Conservation (phyloP, 257 asterid species). For the Cruciata laevipes region DNA sequence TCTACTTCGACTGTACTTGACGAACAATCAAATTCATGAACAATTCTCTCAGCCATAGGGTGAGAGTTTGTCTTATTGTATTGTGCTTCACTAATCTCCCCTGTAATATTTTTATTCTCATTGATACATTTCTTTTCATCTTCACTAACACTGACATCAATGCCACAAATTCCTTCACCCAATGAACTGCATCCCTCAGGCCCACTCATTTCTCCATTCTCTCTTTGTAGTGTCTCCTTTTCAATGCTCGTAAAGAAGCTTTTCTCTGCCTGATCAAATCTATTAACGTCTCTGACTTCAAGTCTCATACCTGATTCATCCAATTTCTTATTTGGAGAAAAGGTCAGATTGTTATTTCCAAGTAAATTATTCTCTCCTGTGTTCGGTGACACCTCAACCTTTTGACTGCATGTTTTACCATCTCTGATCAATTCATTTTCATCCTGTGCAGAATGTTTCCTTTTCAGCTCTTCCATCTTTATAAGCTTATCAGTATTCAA, state of each 20-base stretch:
- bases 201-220: not conserved
- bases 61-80: not conserved
- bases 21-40: not conserved
- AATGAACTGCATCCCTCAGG: not conserved
- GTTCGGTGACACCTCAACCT: constrained; percentile 18
- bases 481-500: constrained; percentile 23
- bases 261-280: not conserved
- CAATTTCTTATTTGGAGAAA: not conserved
- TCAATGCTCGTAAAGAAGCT: not conserved
- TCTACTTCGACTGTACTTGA: not conserved
- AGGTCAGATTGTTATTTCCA: constrained; percentile 12
- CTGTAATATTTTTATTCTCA: not conserved
- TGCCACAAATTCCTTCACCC: not conserved
- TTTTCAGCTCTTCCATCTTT: constrained; percentile 28
- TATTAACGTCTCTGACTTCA: not conserved
- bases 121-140: not conserved
- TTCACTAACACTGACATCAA: not conserved
- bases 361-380: constrained; percentile 22
- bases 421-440: constrained; percentile 29
- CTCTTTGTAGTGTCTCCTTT: not conserved
- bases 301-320: not conserved
- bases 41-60: not conserved
- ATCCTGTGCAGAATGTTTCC: constrained; percentile 53
- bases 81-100: not conserved
- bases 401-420: constrained; percentile 12